Evolutionary conservation across 2,329 filamentous ascomycete species (phyloP).

Genomic region (Penicillium hesseltinei): DNA sequence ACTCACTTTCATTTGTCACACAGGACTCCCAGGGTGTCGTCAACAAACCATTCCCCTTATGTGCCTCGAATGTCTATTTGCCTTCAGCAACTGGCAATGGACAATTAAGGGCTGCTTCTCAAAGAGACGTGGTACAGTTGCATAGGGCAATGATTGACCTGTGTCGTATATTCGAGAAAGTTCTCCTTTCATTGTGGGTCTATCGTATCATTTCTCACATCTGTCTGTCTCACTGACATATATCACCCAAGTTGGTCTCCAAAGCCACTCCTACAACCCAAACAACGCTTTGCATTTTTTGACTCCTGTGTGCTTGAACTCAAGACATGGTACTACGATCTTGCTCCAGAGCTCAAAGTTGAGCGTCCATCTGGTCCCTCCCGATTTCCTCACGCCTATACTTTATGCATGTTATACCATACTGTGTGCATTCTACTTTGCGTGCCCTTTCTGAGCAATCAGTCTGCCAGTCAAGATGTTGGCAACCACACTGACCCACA

Average conservation of each 20-base stretch:
- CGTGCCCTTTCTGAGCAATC: constrained; percentile 27
- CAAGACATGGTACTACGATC: constrained; percentile 37
- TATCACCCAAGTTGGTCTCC: constrained; percentile 30
- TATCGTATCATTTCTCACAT: background rate
- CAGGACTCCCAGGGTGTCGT: constrained; percentile 35
- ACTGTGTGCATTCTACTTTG: constrained; percentile 35
- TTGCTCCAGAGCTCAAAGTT: constrained; percentile 32
- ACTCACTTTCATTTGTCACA: background rate
- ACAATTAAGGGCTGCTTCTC: constrained; percentile 17
- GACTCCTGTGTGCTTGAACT: constrained; percentile 33
- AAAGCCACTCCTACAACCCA: constrained; percentile 23
- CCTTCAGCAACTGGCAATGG: constrained; percentile 19
- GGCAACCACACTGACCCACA: background rate
- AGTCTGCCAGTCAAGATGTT: background rate
- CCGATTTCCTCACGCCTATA: constrained; percentile 32
- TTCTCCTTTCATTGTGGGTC: constrained; percentile 32
- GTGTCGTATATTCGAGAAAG: constrained; percentile 34
- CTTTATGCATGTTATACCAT: constrained; percentile 37
- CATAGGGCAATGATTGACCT: constrained; percentile 29
- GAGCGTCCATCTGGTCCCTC: constrained; percentile 22
- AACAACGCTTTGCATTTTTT: constrained; percentile 29
- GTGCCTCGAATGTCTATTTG: constrained; percentile 7
- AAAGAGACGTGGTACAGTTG: constrained; percentile 18
- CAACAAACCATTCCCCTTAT: constrained; percentile 24
- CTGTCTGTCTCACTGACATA: background rate